These are phyloP conservation scores for Fusarium sp. DNA, from an alignment of 2,329 filamentous ascomycete species.

Conservation along the genomic window DNA sequence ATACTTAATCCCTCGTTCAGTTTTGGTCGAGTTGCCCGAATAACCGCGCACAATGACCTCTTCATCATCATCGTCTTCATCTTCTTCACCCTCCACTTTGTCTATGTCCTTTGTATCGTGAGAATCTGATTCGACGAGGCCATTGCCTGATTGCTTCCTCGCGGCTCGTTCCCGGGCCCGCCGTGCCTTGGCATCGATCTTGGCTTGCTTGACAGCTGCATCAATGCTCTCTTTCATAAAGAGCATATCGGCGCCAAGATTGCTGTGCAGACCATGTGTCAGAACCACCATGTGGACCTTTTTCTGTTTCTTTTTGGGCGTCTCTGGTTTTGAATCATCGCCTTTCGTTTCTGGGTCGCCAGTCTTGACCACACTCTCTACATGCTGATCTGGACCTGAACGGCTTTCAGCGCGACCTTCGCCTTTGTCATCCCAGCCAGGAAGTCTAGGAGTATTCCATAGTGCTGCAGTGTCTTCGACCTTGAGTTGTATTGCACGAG, in stretches of 20 bases:
- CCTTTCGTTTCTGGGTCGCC: constrained; percentile 48
- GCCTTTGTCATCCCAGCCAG: constrained; percentile 68
- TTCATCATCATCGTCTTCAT: constrained; percentile 73
- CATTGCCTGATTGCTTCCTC: constrained; percentile 18
- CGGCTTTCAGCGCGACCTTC: constrained; percentile 45
- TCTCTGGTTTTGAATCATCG: constrained; percentile 31
- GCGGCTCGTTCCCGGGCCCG: constrained; percentile 63
- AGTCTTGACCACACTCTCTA: constrained; percentile 52
- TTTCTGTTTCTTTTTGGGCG: constrained; percentile 74
- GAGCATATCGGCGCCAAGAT: constrained; percentile 95
- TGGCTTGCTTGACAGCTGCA: constrained; percentile 79
- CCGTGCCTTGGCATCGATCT: constrained; percentile 74
- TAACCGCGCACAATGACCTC: constrained; percentile 92
- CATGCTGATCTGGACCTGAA: constrained; percentile 49
- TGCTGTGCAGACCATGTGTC: constrained; percentile 96
- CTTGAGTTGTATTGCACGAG: constrained; percentile 79
- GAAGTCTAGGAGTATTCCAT: constrained; percentile 92
- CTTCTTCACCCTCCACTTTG: constrained; percentile 59
- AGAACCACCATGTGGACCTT: constrained; percentile 91
- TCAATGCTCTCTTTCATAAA: constrained; percentile 98
- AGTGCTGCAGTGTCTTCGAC: constrained; percentile 90
- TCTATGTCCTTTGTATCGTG: constrained; percentile 43
- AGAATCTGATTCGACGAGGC: constrained; percentile 21
- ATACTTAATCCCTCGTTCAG: constrained; percentile 96
- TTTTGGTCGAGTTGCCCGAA: constrained; percentile 88